Conservation (phyloP, 1,284 basidiomycete species). For the Filobasidium uniguttulatum region DNA sequence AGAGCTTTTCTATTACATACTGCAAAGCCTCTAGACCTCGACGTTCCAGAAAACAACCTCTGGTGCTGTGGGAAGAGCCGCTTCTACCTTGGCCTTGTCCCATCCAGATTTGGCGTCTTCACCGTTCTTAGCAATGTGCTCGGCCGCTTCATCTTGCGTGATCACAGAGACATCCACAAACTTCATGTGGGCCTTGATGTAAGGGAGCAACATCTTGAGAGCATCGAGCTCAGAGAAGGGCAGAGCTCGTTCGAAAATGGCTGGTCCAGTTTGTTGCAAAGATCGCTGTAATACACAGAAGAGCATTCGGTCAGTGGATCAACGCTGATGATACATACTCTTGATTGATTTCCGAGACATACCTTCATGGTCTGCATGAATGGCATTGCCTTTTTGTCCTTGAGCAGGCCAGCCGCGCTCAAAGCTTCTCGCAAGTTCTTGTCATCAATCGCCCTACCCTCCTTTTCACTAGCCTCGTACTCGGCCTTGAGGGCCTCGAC, state of each 20-base stretch:
- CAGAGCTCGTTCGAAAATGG: constrained; percentile 74
- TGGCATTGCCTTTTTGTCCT: constrained; percentile 93
- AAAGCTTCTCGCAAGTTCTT: constrained; percentile 59
- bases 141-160: constrained; percentile 52
- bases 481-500: constrained; percentile 61
- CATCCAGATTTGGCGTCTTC: constrained; percentile 25
- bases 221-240: constrained; percentile 77
- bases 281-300: not conserved
- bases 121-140: constrained; percentile 20
- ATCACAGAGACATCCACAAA: constrained; percentile 58
- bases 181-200: constrained; percentile 70
- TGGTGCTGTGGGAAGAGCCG: constrained; percentile 74
- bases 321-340: no score
- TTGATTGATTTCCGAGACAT: constrained; percentile 20
- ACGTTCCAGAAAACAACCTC: constrained; percentile 61
- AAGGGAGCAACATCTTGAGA: constrained; percentile 57
- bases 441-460: constrained; percentile 61
- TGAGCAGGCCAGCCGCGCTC: constrained; percentile 64
- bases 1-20: no score
- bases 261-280: constrained; percentile 43
- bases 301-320: no score
- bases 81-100: constrained; percentile 46
- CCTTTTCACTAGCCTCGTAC: constrained; percentile 43
- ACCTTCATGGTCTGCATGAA: constrained; percentile 89
- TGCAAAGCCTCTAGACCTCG: no score